Percentiles rank a stretch among this genome's conserved stretches.
Evolutionary conservation across 352 stramenopile genomes (phyloP).

Genomic region (Proteromonas lacertae): DNA sequence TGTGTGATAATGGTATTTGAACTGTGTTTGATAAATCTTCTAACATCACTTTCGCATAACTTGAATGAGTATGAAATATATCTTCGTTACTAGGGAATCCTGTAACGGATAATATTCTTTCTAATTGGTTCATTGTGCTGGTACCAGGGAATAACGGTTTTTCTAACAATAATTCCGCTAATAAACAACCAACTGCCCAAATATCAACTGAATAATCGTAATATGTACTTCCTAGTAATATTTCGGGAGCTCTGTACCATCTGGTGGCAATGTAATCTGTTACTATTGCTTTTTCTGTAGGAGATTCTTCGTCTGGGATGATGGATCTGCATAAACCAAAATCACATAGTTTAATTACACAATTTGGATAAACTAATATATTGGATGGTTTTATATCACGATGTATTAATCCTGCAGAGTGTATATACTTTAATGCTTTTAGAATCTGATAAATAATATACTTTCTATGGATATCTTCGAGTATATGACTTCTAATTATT

Average conservation of each 20-base stretch:
- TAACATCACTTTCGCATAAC: constrained; percentile 61
- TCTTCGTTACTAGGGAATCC: constrained; percentile 42
- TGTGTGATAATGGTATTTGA: constrained; percentile 28
- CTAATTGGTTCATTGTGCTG: constrained; percentile 69
- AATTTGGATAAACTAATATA: constrained; percentile 66
- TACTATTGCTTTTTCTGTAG: constrained; percentile 22
- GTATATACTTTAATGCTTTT: constrained; percentile 78
- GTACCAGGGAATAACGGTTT: constrained; percentile 60
- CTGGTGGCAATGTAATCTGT: constrained; percentile 78
- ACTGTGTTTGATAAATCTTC: constrained; percentile 35
- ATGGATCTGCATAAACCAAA: constrained; percentile 69
- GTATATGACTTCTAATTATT: constrained; percentile 63
- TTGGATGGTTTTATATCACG: constrained; percentile 84
- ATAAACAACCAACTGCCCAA: constrained; percentile 61
- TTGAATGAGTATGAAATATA: constrained; percentile 51
- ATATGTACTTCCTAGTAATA: constrained; percentile 51
- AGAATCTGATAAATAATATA: constrained; percentile 82
- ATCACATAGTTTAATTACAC: constrained; percentile 70
- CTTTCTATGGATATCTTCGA: constrained; percentile 80
- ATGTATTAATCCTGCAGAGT: constrained; percentile 63
- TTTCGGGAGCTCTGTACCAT: constrained; percentile 69
- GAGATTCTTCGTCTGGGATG: constrained; percentile 33
- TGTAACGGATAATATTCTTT: constrained; percentile 70
- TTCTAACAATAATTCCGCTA: constrained; percentile 59
- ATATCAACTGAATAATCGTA: constrained; percentile 70